phyloP scores from a whole-genome alignment of 2,329 filamentous ascomycete genomes.

The Cadophora gregata region DNA sequence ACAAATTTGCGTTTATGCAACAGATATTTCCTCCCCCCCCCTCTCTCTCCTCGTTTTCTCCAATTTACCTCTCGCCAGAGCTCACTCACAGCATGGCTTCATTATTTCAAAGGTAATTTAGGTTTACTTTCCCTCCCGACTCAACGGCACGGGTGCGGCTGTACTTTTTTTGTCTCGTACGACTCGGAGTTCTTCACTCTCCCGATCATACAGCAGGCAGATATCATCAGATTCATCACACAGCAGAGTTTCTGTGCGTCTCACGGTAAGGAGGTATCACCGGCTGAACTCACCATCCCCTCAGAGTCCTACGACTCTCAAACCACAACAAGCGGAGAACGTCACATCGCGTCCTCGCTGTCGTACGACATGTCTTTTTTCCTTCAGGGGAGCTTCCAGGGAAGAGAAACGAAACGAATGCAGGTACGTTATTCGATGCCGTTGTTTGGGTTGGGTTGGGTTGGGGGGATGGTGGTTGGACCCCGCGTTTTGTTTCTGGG shows the following conservation, averaged over 20 bases:
- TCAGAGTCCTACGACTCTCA: not conserved
- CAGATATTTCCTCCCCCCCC: not conserved
- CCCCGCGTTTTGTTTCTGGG: not conserved
- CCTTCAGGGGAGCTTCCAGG: not conserved
- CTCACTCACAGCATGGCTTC: not conserved
- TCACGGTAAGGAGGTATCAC: not conserved
- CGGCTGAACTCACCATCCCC: not conserved
- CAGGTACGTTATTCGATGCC: conserved; percentile 8
- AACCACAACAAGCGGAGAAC: not conserved
- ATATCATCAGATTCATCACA: not conserved
- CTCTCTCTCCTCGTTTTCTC: not conserved
- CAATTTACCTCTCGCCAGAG: not conserved
- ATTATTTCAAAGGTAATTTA: not conserved
- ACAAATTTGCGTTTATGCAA: not conserved
- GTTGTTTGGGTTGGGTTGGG: not conserved
- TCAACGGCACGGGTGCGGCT: not conserved
- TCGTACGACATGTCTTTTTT: not conserved
- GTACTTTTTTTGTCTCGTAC: not conserved
- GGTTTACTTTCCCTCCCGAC: not conserved
- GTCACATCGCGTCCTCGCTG: not conserved
- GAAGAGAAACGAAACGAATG: not conserved
- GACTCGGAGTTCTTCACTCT: not conserved
- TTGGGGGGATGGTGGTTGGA: not conserved
- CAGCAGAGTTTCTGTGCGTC: not conserved
- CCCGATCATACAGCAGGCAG: not conserved